Base-by-base conservation (phyloP, 2,329 filamentous ascomycete species). In the Diaporthe vaccinii region DNA sequence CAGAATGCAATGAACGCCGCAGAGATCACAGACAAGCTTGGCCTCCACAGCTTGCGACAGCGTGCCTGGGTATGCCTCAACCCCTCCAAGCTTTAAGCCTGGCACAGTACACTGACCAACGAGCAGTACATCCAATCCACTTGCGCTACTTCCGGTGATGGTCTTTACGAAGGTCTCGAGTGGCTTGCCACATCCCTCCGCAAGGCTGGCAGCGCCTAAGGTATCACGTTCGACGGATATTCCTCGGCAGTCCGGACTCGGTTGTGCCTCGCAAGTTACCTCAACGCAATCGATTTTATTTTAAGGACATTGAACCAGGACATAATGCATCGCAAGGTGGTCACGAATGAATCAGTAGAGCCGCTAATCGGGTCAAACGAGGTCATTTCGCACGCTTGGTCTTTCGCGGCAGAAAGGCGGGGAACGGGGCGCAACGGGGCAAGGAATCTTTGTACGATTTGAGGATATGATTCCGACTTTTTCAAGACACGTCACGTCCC, bases 21-120 rank as follows among this genome's bases (percentile, higher is more conserved):
- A 84, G 97, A 99, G 90, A 98, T 99, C 87, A 99, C 97, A 87
- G 96, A 99, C 90, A 98, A 98, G 93, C 95, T 99, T 87, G 97
- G 97, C 85, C 95, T 99, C 83, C 96, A 98, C 93, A 97, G 95
- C 89, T 91, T 99, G 91, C 95, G 95, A 91, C 95, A 98, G 90
- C 96, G 97, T 87, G 94, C 95, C 83, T 99, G 97, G 97, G 97
- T 99, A 96, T 86, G 95, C 89, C 78, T 59, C 77, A 55, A 36
- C 74, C 70, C 46, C 62, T 61, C 53, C 51, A n/a, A 51, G 36
- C n/a, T 25, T 39, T 28, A 17, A 20, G 31, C 20, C 61, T 55
- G 17, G 20, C 25, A 68, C 59, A 65, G 14, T 44, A 2, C 53
- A 44, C n/a, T 77, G 78, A 77, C 76, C 75, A 28, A 41, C 73